A percentile compares a stretch with the other conserved stretches of the same genome.
Evolutionary conservation across 2,329 filamentous ascomycete species (phyloP).

Genomic region (Alternaria conjuncta): DNA sequence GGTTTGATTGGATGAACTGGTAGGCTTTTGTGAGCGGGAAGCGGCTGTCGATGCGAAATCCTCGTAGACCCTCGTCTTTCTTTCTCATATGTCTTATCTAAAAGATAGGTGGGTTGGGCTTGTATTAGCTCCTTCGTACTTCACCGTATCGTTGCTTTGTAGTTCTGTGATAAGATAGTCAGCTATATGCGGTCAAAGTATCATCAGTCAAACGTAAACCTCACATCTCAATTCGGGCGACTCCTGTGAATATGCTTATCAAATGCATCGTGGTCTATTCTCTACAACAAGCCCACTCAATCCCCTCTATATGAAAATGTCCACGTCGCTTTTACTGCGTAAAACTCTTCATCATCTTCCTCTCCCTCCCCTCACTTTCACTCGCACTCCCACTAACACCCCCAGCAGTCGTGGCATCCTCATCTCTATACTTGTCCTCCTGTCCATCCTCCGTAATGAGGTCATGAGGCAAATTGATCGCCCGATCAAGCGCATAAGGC

Average conservation of each 20-base stretch:
- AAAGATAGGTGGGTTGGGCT: background rate
- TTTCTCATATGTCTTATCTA: background rate
- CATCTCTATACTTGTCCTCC: background rate
- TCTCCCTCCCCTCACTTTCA: background rate
- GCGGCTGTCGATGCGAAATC: background rate
- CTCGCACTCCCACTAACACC: background rate
- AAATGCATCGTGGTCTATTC: background rate
- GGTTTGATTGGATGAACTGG: background rate
- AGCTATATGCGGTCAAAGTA: background rate
- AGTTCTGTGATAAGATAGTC: background rate
- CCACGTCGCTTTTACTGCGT: background rate
- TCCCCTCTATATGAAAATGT: background rate
- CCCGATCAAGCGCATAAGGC: conserved; percentile 71
- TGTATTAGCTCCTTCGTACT: background rate
- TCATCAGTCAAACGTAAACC: background rate
- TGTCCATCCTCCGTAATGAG: background rate
- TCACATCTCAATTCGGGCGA: background rate
- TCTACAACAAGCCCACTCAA: background rate
- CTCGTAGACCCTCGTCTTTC: background rate
- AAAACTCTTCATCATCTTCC: background rate
- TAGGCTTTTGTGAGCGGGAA: background rate
- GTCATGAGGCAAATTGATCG: conserved; percentile 71
- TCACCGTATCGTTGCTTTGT: background rate
- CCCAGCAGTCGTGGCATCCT: background rate
- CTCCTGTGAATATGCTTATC: background rate